A percentile compares a stretch with the other conserved stretches of the same genome.
Conservation (phyloP, 2,329 filamentous ascomycete species). For the Neofusicoccum parvum region DNA sequence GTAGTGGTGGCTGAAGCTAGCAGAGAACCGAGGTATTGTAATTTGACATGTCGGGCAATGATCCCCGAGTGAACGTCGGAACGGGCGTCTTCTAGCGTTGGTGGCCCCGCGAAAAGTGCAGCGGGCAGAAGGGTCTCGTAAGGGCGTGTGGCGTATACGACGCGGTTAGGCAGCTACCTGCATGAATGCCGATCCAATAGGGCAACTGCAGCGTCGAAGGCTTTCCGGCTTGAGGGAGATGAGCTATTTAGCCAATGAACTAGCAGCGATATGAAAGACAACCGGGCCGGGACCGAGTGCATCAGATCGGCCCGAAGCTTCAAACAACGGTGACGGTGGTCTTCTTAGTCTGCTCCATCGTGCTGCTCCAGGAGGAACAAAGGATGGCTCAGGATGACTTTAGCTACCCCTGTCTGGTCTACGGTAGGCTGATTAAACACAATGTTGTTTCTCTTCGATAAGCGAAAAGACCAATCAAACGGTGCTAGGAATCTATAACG, state of each 20-base stretch:
- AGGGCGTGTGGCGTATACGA: neutral
- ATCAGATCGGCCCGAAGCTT: neutral
- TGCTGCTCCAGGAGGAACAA: neutral
- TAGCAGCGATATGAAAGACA: neutral
- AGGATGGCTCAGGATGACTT: neutral
- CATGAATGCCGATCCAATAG: neutral
- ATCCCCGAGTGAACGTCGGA: constrained; percentile 9
- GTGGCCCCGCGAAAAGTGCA: neutral
- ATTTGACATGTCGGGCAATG: constrained; percentile 18
- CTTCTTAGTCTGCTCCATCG: neutral
- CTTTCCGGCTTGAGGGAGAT: neutral
- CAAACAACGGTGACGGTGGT: too few relatives aligned
- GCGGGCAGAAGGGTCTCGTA: neutral
- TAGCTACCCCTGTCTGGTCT: neutral
- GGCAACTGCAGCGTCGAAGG: neutral
- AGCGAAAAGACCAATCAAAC: neutral
- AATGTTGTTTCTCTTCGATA: neutral
- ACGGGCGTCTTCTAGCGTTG: neutral
- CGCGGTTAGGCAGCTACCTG: neutral
- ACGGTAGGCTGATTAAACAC: neutral
- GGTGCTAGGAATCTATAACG: neutral
- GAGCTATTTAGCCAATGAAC: neutral
- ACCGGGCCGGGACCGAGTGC: neutral
- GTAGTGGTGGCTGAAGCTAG: constrained; percentile 11
- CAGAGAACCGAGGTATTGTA: constrained; percentile 11